Evolutionary conservation across 441 rosid species (phyloP).

Genomic region (Adansonia grandidieri): DNA sequence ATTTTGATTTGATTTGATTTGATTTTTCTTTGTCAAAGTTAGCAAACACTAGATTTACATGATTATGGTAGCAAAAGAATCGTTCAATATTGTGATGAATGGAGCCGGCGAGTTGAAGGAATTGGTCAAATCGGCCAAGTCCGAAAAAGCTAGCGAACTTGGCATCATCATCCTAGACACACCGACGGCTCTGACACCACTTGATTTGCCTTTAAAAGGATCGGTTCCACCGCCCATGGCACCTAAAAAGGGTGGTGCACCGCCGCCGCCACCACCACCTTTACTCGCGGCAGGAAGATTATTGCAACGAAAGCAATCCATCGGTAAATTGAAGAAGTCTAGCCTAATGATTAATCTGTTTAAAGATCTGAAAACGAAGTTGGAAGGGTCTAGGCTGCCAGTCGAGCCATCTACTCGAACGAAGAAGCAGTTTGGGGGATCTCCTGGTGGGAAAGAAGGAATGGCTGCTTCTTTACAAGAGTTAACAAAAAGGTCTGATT

Average conservation of each 20-base stretch:
- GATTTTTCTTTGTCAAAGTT: not conserved
- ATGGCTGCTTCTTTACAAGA: slow-evolving; percentile 4
- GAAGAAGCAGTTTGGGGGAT: slow-evolving; percentile 3
- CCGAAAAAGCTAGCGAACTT: not conserved
- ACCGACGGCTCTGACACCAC: not conserved
- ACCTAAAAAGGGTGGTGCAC: not conserved
- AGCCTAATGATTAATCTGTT: slow-evolving; percentile 4
- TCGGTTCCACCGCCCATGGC: not conserved
- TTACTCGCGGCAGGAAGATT: not conserved
- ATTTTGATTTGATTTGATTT: not conserved
- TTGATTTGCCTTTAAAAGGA: not conserved
- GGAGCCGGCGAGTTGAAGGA: not conserved
- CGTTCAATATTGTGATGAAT: not conserved
- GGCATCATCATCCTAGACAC: not conserved
- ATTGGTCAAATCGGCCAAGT: not conserved
- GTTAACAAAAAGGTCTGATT: not conserved
- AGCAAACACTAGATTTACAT: not conserved
- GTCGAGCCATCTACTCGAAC: not conserved
- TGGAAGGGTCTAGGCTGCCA: slow-evolving; percentile 12
- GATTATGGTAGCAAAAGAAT: not conserved
- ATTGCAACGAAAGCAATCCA: not conserved
- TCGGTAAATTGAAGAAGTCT: slow-evolving; percentile 16
- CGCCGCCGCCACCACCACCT: not conserved
- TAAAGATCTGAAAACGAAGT: not conserved
- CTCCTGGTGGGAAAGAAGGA: slow-evolving; percentile 13